Evolutionary conservation across 2,329 filamentous ascomycete species (phyloP).

Genomic region (Penicillium sclerotigenum): DNA sequence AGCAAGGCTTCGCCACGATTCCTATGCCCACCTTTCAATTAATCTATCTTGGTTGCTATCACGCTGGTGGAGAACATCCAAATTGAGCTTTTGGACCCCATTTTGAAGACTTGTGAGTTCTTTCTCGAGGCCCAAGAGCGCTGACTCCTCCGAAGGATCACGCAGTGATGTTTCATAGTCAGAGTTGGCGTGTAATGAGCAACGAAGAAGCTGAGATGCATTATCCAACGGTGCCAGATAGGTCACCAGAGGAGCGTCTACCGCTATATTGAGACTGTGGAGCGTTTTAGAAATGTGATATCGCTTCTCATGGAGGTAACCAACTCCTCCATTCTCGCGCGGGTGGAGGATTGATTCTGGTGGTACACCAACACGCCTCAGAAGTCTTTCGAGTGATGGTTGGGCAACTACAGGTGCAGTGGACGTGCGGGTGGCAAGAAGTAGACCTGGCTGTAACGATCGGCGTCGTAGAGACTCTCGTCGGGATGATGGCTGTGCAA

Average conservation of each 20-base stretch:
- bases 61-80: slow-evolving; percentile 33
- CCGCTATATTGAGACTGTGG: slow-evolving; percentile 26
- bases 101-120: slow-evolving; percentile 32
- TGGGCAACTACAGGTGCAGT: slow-evolving; percentile 17
- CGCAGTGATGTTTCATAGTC: slow-evolving; percentile 28
- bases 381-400: slow-evolving; percentile 29
- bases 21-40: slow-evolving; percentile 33
- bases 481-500: slow-evolving; percentile 22
- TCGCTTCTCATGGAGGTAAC: slow-evolving; percentile 30
- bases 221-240: slow-evolving; percentile 31
- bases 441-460: slow-evolving; percentile 23
- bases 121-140: slow-evolving; percentile 30
- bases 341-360: slow-evolving; percentile 27
- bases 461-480: slow-evolving; percentile 29
- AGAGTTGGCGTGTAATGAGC: slow-evolving; percentile 31
- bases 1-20: background rate
- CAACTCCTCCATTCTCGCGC: slow-evolving; percentile 17
- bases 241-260: slow-evolving; percentile 32
- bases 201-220: slow-evolving; percentile 33
- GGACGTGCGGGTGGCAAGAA: slow-evolving; percentile 16
- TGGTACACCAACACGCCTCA: slow-evolving; percentile 36
- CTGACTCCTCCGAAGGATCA: slow-evolving; percentile 27
- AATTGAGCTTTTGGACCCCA: slow-evolving; percentile 33
- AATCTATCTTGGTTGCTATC: slow-evolving; percentile 33
- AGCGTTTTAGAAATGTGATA: slow-evolving; percentile 29